Evolutionary conservation across 2,329 filamentous ascomycete genomes (phyloP).

Genomic region (Pseudogymnoascus sp.): DNA sequence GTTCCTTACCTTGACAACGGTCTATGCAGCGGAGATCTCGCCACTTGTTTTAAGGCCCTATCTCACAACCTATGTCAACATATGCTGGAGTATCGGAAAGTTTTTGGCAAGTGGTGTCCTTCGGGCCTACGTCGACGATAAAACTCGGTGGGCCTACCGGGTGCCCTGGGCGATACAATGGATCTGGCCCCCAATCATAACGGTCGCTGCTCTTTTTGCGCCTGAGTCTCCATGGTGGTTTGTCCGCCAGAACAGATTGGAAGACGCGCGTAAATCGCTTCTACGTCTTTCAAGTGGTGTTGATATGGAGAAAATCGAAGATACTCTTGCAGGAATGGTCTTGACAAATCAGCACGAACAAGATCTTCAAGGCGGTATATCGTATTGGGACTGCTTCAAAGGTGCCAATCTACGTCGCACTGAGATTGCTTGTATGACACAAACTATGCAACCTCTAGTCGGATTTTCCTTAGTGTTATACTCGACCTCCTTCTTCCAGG

Average conservation of each 20-base stretch:
- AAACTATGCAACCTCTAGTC: constrained; percentile 52
- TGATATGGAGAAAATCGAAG: constrained; percentile 29
- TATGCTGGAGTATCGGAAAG: constrained; percentile 33
- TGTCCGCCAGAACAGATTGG: constrained; percentile 34
- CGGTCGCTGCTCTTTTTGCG: constrained; percentile 35
- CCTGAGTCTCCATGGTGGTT: constrained; percentile 44
- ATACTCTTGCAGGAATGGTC: constrained; percentile 44
- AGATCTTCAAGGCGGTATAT: constrained; percentile 33
- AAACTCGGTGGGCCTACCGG: constrained; percentile 41
- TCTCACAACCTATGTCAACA: constrained; percentile 38
- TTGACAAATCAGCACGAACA: constrained; percentile 48
- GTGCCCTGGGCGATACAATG: constrained; percentile 43
- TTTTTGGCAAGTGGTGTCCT: constrained; percentile 39
- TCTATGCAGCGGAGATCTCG: constrained; percentile 37
- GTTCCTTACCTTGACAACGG: constrained; percentile 29
- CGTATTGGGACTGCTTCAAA: constrained; percentile 42
- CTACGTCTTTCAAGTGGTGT: constrained; percentile 27
- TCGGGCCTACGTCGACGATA: constrained; percentile 33
- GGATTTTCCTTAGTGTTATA: constrained; percentile 56
- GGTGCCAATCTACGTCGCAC: constrained; percentile 40
- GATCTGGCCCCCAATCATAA: constrained; percentile 54
- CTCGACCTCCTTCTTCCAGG: constrained; percentile 50
- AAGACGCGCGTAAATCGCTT: constrained; percentile 31
- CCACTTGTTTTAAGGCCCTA: constrained; percentile 43
- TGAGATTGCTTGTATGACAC: constrained; percentile 47